Evolutionary conservation across 2,329 filamentous ascomycete species (phyloP).

Genomic region (Pseudogymnoascus sp.): DNA sequence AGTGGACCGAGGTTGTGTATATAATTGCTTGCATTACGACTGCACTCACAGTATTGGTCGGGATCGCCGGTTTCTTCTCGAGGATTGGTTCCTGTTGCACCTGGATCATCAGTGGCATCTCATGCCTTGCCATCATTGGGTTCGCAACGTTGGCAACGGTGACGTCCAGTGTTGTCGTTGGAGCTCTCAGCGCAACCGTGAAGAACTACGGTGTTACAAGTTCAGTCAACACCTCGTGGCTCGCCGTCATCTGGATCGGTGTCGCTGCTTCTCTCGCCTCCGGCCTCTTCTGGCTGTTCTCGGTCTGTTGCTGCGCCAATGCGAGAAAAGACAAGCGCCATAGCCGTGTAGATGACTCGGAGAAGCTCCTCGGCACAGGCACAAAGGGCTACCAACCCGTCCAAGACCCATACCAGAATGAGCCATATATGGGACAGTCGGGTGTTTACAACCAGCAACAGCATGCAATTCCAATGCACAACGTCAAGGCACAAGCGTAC

Average conservation of each 20-base stretch:
- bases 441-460: slow-evolving; percentile 35
- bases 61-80: slow-evolving; percentile 76
- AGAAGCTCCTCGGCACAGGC: slow-evolving; percentile 23
- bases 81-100: slow-evolving; percentile 75
- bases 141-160: slow-evolving; percentile 69
- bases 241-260: slow-evolving; percentile 70
- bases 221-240: slow-evolving; percentile 60
- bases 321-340: slow-evolving; percentile 10
- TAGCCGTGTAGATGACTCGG: slow-evolving; percentile 21
- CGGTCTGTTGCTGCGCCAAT: slow-evolving; percentile 72
- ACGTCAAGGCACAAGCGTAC: slow-evolving; percentile 41
- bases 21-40: slow-evolving; percentile 65
- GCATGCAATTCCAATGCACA: slow-evolving; percentile 26
- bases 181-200: slow-evolving; percentile 57
- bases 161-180: slow-evolving; percentile 62
- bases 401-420: slow-evolving; percentile 31
- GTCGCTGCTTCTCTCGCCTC: slow-evolving; percentile 69
- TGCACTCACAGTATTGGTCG: slow-evolving; percentile 64
- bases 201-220: slow-evolving; percentile 65
- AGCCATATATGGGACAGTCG: slow-evolving; percentile 29
- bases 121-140: slow-evolving; percentile 47
- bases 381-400: slow-evolving; percentile 38
- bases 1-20: slow-evolving; percentile 80
- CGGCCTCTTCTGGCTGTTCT: slow-evolving; percentile 84
- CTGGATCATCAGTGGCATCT: slow-evolving; percentile 64